Evolutionary conservation across 441 rosid genomes (phyloP).

Genomic region (Pelargonium cotyledonis): DNA sequence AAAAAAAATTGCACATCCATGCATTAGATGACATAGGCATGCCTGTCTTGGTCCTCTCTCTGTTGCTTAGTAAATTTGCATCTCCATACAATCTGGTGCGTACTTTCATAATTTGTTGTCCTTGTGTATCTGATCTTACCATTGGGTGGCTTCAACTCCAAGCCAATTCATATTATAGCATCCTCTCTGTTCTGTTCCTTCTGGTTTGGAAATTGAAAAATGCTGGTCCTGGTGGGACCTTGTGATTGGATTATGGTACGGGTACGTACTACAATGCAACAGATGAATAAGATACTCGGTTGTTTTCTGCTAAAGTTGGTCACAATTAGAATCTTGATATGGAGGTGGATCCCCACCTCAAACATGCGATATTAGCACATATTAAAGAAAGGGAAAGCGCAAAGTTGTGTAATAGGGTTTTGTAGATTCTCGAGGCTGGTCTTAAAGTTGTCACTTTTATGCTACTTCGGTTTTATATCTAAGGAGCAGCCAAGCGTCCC

Average conservation of each 20-base stretch:
- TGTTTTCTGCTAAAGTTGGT: slow-evolving; percentile 6
- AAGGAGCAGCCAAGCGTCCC: slow-evolving; percentile 7
- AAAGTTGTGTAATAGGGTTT: slow-evolving; percentile 18
- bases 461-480: slow-evolving; percentile 20
- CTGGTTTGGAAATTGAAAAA: slow-evolving; percentile 1
- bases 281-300: slow-evolving; percentile 14
- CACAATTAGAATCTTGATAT: slow-evolving; percentile 8
- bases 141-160: slow-evolving; percentile 6
- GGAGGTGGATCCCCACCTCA: slow-evolving; percentile 6
- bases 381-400: slow-evolving; percentile 9
- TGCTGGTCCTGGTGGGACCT: slow-evolving; percentile 4
- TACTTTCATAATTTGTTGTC: too few relatives aligned
- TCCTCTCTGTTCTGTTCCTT: background rate
- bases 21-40: too few relatives aligned
- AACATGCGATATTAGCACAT: slow-evolving; percentile 4
- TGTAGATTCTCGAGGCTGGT: slow-evolving; percentile 38
- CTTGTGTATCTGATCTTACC: background rate
- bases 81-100: background rate
- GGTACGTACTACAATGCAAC: slow-evolving; percentile 21
- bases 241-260: slow-evolving; percentile 22
- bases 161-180: background rate
- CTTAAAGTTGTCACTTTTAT: slow-evolving; percentile 30
- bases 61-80: background rate
- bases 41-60: too few relatives aligned
- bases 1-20: too few relatives aligned